phyloP scores from a whole-genome alignment of 306 rosid genomes.

The Leucaena leucocephala region DNA sequence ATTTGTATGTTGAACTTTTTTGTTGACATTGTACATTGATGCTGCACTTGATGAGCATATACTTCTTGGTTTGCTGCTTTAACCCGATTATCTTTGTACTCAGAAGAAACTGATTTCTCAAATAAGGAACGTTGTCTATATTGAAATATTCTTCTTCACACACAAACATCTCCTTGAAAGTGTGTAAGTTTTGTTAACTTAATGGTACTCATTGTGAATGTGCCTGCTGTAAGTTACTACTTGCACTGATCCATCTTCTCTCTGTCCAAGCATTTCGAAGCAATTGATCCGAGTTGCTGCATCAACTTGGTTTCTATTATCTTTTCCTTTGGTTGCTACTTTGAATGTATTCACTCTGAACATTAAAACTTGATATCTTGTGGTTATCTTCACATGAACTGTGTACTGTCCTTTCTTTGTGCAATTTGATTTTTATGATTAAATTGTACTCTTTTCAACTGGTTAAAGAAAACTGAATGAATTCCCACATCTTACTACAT shows the following conservation, averaged over 20 bases:
- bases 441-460: background rate
- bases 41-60: background rate
- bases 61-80: conserved; percentile 7
- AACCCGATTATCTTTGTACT: conserved; percentile 24
- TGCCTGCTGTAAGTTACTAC: conserved; percentile 23
- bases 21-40: conserved; percentile 8
- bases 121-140: background rate
- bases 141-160: conserved; percentile 10
- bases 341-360: background rate
- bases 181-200: conserved; percentile 2
- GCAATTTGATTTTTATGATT: background rate
- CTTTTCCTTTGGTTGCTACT: conserved; percentile 4
- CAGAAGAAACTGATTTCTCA: conserved; percentile 18
- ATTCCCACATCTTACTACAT: background rate
- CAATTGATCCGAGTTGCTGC: conserved; percentile 6
- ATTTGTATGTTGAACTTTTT: background rate
- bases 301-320: background rate
- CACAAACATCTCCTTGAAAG: background rate
- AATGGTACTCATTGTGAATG: conserved; percentile 17
- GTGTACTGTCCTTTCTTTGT: conserved; percentile 8
- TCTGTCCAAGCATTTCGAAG: conserved; percentile 9
- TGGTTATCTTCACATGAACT: conserved; percentile 7
- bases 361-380: background rate
- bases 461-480: background rate
- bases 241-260: background rate